A percentile compares a stretch with the other conserved stretches of the same genome.
Evolutionary conservation across 768 basidiomycete species (phyloP).

Genomic region (Trametes gibbosa): DNA sequence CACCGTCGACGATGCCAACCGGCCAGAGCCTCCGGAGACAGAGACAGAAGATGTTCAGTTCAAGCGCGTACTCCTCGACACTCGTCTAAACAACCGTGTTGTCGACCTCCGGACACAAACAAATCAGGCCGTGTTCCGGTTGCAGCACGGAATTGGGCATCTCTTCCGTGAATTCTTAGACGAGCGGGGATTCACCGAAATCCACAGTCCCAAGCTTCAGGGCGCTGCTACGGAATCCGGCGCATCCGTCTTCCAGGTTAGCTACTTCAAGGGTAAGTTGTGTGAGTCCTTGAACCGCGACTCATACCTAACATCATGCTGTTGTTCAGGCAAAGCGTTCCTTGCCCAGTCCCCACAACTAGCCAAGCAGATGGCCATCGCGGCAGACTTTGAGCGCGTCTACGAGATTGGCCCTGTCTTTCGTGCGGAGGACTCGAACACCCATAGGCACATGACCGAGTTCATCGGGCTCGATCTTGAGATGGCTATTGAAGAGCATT

Average conservation of each 20-base stretch:
- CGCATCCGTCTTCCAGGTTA: conserved; percentile 95
- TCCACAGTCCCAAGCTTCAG: conserved; percentile 96
- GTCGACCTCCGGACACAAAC: conserved; percentile 95
- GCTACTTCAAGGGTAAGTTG: conserved; percentile 87
- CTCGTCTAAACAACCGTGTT: conserved; percentile 90
- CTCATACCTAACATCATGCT: neutral
- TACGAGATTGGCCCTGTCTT: conserved; percentile 98
- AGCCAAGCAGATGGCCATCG: conserved; percentile 99
- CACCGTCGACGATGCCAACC: conserved; percentile 86
- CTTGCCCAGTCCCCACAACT: conserved; percentile 97
- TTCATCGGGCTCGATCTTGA: conserved; percentile 99
- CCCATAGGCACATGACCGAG: conserved; percentile 97
- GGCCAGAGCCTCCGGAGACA: conserved; percentile 80
- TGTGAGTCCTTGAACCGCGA: neutral
- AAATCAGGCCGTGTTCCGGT: conserved; percentile 92
- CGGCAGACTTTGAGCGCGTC: conserved; percentile 96
- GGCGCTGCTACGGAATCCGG: conserved; percentile 97
- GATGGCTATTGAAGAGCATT: conserved; percentile 98
- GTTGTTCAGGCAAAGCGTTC: conserved; percentile 70
- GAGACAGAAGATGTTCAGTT: conserved; percentile 61
- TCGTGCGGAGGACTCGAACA: conserved; percentile 96
- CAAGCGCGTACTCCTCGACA: conserved; percentile 86
- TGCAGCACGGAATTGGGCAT: conserved; percentile 86
- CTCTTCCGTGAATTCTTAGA: conserved; percentile 85
- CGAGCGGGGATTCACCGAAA: conserved; percentile 79